Conservation (phyloP, 228 moss, liverwort and hornwort species). For the Sphagnum magellanicum region DNA sequence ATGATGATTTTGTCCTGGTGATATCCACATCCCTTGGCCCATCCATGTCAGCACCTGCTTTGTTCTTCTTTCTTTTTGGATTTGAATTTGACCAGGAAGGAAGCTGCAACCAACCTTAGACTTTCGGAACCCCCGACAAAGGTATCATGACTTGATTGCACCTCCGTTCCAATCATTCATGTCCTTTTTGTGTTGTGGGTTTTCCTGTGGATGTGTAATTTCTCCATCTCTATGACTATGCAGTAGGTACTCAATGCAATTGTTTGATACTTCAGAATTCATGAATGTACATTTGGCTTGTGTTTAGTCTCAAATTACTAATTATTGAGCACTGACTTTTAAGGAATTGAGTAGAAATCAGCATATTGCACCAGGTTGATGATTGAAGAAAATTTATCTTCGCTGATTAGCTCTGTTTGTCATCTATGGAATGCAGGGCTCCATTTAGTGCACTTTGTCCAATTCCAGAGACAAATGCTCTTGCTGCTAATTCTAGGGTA, state of each 20-base stretch:
- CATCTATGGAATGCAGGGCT: slow-evolving; percentile 16
- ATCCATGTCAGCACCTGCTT: neutral
- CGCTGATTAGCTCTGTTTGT: neutral
- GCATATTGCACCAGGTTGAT: neutral
- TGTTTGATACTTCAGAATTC: neutral
- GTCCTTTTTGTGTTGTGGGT: neutral
- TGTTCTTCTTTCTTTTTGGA: neutral
- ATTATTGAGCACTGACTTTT: neutral
- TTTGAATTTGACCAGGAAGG: neutral
- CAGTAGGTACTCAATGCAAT: too few species aligned
- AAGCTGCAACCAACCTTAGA: neutral
- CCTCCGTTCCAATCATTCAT: neutral
- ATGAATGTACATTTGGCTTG: neutral
- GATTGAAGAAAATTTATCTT: neutral
- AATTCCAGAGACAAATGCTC: slow-evolving; percentile 47
- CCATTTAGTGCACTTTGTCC: slow-evolving; percentile 40
- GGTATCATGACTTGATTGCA: neutral
- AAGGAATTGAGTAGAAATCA: neutral
- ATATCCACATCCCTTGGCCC: neutral
- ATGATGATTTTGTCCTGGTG: neutral
- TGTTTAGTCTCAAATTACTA: neutral
- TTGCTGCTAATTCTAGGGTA: slow-evolving; percentile 33
- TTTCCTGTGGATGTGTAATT: neutral
- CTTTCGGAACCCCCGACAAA: neutral
- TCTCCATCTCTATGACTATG: neutral